Evolutionary conservation across 2,329 filamentous ascomycete species (phyloP).

Genomic region (Sporothrix curviconia): DNA sequence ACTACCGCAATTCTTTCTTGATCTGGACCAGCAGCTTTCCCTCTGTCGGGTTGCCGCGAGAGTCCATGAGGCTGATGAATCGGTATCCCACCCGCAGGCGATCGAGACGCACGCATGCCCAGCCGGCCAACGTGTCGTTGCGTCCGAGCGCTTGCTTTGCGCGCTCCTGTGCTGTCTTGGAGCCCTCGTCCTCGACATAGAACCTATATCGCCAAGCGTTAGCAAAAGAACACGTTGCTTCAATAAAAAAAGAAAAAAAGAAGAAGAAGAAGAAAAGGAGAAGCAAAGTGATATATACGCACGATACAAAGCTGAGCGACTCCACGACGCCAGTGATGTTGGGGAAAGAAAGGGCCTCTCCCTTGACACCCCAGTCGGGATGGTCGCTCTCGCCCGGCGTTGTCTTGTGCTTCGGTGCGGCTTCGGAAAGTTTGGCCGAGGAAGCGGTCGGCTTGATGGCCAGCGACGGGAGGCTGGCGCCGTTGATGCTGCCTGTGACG

Average conservation of each 20-base stretch:
- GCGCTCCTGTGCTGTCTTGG: slow-evolving; percentile 30
- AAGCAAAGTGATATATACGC: slow-evolving; percentile 29
- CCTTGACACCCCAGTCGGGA: slow-evolving; percentile 53
- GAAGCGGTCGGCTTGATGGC: slow-evolving; percentile 15
- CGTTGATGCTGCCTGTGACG: background rate
- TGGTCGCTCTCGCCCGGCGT: slow-evolving; percentile 38
- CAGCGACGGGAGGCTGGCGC: background rate
- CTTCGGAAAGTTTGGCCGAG: slow-evolving; percentile 25
- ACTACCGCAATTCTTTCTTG: slow-evolving; percentile 36
- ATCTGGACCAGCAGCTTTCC: slow-evolving; percentile 48
- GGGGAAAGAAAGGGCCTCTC: slow-evolving; percentile 52
- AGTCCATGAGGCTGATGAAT: slow-evolving; percentile 45
- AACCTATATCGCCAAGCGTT: slow-evolving; percentile 35
- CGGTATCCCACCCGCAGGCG: slow-evolving; percentile 50
- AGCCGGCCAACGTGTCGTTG: slow-evolving; percentile 36
- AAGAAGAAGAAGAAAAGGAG: slow-evolving; percentile 10
- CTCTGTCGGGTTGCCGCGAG: slow-evolving; percentile 36
- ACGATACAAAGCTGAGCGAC: slow-evolving; percentile 68
- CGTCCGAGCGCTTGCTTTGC: slow-evolving; percentile 12
- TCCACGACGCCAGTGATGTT: slow-evolving; percentile 55
- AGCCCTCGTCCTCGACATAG: slow-evolving; percentile 46
- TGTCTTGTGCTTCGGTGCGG: slow-evolving; percentile 45
- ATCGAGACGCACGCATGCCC: slow-evolving; percentile 55
- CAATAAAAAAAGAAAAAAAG: background rate
- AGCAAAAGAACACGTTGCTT: slow-evolving; percentile 3